Evolutionary conservation across 2,329 filamentous ascomycete species (phyloP).

Genomic region (Herpotrichia juniperi): DNA sequence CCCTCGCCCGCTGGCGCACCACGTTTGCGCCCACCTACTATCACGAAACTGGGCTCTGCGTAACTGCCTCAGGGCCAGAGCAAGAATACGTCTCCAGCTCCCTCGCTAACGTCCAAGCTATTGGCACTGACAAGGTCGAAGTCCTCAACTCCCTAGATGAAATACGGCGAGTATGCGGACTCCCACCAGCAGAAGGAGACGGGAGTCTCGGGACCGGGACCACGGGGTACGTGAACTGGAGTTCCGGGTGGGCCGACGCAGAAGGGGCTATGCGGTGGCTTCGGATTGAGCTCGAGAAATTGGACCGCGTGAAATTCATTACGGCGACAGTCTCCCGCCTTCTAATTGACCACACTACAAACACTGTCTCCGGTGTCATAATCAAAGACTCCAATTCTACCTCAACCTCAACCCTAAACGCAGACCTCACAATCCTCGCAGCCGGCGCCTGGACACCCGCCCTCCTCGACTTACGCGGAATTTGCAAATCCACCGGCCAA

Average conservation of each 20-base stretch:
- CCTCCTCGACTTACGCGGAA: slow-evolving; percentile 77
- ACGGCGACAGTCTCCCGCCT: slow-evolving; percentile 56
- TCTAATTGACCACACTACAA: slow-evolving; percentile 43
- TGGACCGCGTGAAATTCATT: slow-evolving; percentile 59
- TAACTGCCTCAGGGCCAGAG: slow-evolving; percentile 62
- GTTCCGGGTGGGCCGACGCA: slow-evolving; percentile 82
- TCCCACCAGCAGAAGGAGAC: slow-evolving; percentile 23
- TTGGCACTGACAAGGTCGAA: slow-evolving; percentile 48
- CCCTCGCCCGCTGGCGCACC: slow-evolving; percentile 72
- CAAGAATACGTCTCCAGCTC: slow-evolving; percentile 48
- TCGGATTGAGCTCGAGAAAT: slow-evolving; percentile 59
- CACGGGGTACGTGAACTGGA: slow-evolving; percentile 75
- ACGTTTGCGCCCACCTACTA: slow-evolving; percentile 71
- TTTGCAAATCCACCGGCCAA: slow-evolving; percentile 82
- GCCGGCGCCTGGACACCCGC: slow-evolving; percentile 86
- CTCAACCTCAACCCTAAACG: slow-evolving; percentile 56
- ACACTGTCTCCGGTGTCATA: slow-evolving; percentile 60
- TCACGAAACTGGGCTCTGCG: slow-evolving; percentile 69
- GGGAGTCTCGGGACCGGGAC: slow-evolving; percentile 51
- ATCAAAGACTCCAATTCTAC: slow-evolving; percentile 48
- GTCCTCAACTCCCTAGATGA: slow-evolving; percentile 45
- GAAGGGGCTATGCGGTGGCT: slow-evolving; percentile 72
- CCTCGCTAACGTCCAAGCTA: slow-evolving; percentile 40
- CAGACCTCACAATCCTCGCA: slow-evolving; percentile 79
- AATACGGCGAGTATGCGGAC: slow-evolving; percentile 48